These are phyloP conservation scores for Nannochloropsis salina DNA, from an alignment of 108 stramenopile species.

Conservation along the genomic window DNA sequence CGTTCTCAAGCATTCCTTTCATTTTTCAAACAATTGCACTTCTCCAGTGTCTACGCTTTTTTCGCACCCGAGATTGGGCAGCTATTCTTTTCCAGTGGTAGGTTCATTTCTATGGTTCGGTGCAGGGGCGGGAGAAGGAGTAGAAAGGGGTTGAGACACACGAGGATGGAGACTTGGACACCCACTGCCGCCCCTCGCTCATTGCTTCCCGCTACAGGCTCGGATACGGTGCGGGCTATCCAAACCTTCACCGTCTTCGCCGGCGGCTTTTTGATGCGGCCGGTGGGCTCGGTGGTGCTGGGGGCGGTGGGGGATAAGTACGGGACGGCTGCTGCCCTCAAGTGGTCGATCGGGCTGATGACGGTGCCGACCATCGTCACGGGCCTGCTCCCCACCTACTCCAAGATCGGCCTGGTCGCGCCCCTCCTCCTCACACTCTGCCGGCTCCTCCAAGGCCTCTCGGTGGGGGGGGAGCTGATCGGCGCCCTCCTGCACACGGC, in stretches of 20 bases:
- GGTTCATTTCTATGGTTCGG: neutral
- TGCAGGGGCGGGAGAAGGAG: neutral
- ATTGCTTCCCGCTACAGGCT: neutral
- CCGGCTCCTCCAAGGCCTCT: neutral
- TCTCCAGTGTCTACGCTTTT: neutral
- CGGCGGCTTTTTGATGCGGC: neutral
- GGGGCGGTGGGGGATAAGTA: neutral
- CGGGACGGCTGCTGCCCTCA: neutral
- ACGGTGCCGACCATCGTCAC: neutral
- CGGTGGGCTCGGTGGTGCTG: neutral
- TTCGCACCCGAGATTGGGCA: neutral
- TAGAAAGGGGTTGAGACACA: neutral
- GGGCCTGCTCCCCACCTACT: neutral
- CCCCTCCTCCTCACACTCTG: neutral
- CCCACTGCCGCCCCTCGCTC: neutral
- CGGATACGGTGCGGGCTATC: neutral
- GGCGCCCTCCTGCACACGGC: neutral
- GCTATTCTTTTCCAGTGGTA: neutral
- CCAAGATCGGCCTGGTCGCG: neutral
- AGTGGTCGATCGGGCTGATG: neutral
- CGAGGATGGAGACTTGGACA: neutral
- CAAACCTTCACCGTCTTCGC: neutral
- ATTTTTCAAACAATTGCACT: neutral
- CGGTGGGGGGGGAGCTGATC: conserved; percentile 23
- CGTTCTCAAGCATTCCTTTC: neutral